Evolutionary conservation across 1,284 basidiomycete species (phyloP).

Genomic region (Cutaneotrichosporon dermatis): DNA sequence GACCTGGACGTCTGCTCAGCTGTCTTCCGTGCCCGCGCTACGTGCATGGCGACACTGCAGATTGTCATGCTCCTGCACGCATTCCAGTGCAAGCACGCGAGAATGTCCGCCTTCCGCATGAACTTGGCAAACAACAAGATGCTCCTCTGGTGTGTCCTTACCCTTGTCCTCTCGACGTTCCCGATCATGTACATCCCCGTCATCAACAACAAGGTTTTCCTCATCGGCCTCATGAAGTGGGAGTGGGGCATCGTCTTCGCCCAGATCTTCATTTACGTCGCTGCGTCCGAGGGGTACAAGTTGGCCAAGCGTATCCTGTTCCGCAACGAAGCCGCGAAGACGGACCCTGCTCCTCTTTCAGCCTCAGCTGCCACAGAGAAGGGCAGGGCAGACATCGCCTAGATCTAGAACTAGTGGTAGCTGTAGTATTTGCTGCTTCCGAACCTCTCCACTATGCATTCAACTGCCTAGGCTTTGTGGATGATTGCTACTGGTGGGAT

Average conservation of each 20-base stretch:
- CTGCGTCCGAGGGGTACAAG: conserved; percentile 38
- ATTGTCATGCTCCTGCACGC: conserved; percentile 52
- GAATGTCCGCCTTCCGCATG: conserved; percentile 50
- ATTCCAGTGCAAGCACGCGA: conserved; percentile 48
- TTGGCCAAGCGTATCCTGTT: conserved; percentile 27
- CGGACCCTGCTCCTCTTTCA: too few species aligned
- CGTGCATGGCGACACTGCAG: conserved; percentile 56
- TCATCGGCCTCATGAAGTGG: conserved; percentile 39
- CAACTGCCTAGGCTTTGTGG: too few species aligned
- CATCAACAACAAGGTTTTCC: conserved; percentile 48
- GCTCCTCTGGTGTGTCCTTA: conserved; percentile 53
- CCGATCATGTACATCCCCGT: conserved; percentile 48
- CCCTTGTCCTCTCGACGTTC: conserved; percentile 40
- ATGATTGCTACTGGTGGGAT: too few species aligned
- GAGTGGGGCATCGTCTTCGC: conserved; percentile 50
- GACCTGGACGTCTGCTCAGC: conserved; percentile 26
- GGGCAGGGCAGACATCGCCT: too few species aligned
- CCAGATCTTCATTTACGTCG: conserved; percentile 43
- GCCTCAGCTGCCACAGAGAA: too few species aligned
- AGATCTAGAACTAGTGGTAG: too few species aligned
- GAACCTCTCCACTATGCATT: too few species aligned
- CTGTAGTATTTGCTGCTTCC: too few species aligned
- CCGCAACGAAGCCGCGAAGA: neutral
- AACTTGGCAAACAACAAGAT: conserved; percentile 56
- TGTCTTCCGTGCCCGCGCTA: conserved; percentile 58